Conservation (phyloP, 352 stramenopile genomes). For the Pythium graminicola region DNA sequence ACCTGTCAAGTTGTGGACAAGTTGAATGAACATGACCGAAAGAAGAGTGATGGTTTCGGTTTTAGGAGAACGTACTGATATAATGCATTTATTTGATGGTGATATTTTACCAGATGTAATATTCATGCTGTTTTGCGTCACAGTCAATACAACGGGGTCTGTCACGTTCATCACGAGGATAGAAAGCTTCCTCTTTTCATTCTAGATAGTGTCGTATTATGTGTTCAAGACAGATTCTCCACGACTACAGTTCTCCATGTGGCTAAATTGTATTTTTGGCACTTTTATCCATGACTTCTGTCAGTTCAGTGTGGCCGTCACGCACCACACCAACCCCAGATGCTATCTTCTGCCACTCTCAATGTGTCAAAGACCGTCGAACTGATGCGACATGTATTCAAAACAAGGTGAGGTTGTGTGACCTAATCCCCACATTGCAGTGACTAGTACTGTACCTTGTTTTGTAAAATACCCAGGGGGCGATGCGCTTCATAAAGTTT, state of each 20-base stretch:
- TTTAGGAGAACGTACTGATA: not conserved
- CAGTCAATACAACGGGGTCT: too few relatives aligned
- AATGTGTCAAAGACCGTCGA: not conserved
- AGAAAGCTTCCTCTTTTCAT: not conserved
- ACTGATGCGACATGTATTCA: not conserved
- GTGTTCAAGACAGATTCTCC: too few relatives aligned
- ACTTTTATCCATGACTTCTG: not conserved
- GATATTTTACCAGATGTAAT: not conserved
- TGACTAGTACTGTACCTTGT: slow-evolving; percentile 6
- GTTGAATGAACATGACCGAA: too few relatives aligned
- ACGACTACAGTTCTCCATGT: not conserved
- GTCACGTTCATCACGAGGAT: too few relatives aligned
- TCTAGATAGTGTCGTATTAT: not conserved
- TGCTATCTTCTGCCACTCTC: slow-evolving; percentile 19
- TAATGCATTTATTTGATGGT: not conserved
- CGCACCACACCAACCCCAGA: slow-evolving; percentile 22
- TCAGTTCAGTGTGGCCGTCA: slow-evolving; percentile 16
- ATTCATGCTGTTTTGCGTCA: too few relatives aligned
- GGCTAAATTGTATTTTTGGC: slow-evolving; percentile 8
- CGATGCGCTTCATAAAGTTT: slow-evolving; percentile 24
- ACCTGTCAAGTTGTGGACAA: not conserved
- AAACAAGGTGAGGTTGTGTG: not conserved
- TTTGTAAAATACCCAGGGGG: slow-evolving; percentile 6
- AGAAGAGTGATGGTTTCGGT: not conserved
- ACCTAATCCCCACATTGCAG: not conserved